These are phyloP conservation scores for Amanita pallidorosea DNA, from an alignment of 768 basidiomycete species.

Conservation along the genomic window DNA sequence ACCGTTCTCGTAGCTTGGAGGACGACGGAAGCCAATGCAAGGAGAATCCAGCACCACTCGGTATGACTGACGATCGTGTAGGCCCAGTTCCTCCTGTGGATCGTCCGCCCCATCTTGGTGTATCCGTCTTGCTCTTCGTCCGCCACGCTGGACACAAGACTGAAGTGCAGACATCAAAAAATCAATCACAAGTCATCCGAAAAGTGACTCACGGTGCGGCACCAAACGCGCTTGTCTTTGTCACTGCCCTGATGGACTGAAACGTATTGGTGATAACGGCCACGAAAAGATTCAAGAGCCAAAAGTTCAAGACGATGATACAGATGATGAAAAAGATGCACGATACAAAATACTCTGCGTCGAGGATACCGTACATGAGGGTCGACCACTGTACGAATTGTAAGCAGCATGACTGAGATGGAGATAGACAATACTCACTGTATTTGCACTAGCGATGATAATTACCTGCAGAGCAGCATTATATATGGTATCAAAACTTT, in stretches of 20 bases:
- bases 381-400: slow-evolving; percentile 46
- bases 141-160: slow-evolving; percentile 21
- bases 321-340: slow-evolving; percentile 80
- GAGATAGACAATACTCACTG: slow-evolving; percentile 33
- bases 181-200: background rate
- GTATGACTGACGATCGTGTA: slow-evolving; percentile 49
- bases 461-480: slow-evolving; percentile 73
- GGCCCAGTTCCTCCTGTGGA: slow-evolving; percentile 32
- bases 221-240: slow-evolving; percentile 87
- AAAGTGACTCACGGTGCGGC: slow-evolving; percentile 52
- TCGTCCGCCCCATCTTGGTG: slow-evolving; percentile 24
- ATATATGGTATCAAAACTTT: slow-evolving; percentile 88
- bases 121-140: slow-evolving; percentile 60
- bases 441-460: slow-evolving; percentile 71
- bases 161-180: slow-evolving; percentile 9
- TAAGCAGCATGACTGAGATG: background rate
- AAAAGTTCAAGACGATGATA: slow-evolving; percentile 84
- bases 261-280: slow-evolving; percentile 96
- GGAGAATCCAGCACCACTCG: slow-evolving; percentile 63
- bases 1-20: slow-evolving; percentile 63
- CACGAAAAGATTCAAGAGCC: slow-evolving; percentile 88
- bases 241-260: slow-evolving; percentile 75
- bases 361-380: slow-evolving; percentile 84
- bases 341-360: slow-evolving; percentile 83
- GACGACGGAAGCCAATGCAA: slow-evolving; percentile 60